These are phyloP conservation scores for Lotmaria passim DNA, from an alignment of 208 protist genomes.

Conservation along the genomic window DNA sequence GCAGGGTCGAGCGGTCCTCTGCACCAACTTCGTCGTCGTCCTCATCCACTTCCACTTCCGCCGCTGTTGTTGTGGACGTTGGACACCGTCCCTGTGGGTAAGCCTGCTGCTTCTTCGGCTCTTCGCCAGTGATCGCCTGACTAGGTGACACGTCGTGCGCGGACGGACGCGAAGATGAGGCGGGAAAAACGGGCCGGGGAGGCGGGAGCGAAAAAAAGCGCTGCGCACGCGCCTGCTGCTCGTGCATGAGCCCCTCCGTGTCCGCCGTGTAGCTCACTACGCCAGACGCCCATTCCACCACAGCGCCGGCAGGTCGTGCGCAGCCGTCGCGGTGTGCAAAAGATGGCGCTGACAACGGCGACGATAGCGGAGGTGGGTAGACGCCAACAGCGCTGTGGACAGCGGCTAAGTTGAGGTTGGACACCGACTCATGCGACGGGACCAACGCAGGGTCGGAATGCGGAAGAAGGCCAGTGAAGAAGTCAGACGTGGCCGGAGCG, in stretches of 20 bases:
- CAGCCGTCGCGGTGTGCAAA: no score
- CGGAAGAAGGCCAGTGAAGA: neutral
- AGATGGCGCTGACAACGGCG: neutral
- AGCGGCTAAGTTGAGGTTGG: no score
- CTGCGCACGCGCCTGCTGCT: conserved; percentile 50
- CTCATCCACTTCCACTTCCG: neutral
- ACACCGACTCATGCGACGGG: neutral
- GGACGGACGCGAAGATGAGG: neutral
- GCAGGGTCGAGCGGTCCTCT: conserved; percentile 40
- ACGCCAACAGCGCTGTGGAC: no score
- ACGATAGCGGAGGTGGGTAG: no score
- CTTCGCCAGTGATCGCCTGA: no score
- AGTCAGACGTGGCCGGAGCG: neutral
- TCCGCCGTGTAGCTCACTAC: conserved; percentile 66
- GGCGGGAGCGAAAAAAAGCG: conserved; percentile 56
- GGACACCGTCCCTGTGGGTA: no score
- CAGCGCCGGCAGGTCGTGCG: conserved; percentile 21
- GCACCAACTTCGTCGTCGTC: neutral
- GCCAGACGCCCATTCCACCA: conserved; percentile 73
- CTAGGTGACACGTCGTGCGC: no score
- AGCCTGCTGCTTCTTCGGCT: no score
- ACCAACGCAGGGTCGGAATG: neutral
- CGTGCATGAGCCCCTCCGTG: conserved; percentile 58
- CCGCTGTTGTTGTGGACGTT: no score
- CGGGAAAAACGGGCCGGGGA: neutral